Evolutionary conservation across 768 basidiomycete genomes (phyloP), one percentile per base, ranked within the genome.

Genomic region (Kwoniella dendrophila): DNA sequence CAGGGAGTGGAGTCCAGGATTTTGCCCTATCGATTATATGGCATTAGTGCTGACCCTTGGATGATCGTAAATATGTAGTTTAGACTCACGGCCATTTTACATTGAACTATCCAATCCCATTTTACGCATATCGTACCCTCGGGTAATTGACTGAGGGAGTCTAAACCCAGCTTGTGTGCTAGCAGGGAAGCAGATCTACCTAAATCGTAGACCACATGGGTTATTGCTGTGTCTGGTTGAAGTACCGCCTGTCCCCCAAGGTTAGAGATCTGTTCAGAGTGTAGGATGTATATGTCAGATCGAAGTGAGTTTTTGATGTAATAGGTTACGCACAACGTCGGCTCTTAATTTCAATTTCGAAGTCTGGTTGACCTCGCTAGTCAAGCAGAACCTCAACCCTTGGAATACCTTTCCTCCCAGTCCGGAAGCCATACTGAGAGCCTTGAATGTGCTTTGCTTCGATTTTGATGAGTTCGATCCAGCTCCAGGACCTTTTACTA

Each of bases 211-310:
- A 75, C 64, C 16, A 75, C 71, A 48, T 75, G 71, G 4, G 71
- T 72, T 44, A 72, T 65, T 26, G 71, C 65, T n/a, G 69, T 75
- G 34, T 75, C 71, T 4, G 71, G 69, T 33, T 69, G 64, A 0
- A 72, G 41, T 11, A 62, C 55, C 30, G 68, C 73, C 24, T 65
- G 56, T 5, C 69, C 73, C 11, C 67, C 71, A 7, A 72, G 44
- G 11, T 64, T 54, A 0, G 63, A 20, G n/a, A 75, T 72, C 73
- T 75, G 36, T 16, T 26, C n/a, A 2, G 41, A 0, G 18, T 36
- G 11, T 18, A 32, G 20, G 2, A 24, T 10, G 34, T 16, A 56
- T 4, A 45, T 14, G 18, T 33, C 24, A 44, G 11, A 2, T 44
- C 4, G 20, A 67, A n/a, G n/a, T n/a, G n/a, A n/a, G n/a, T n/a